phyloP scores from a whole-genome alignment of 306 rosid species.

The Cucumis cinereus region DNA sequence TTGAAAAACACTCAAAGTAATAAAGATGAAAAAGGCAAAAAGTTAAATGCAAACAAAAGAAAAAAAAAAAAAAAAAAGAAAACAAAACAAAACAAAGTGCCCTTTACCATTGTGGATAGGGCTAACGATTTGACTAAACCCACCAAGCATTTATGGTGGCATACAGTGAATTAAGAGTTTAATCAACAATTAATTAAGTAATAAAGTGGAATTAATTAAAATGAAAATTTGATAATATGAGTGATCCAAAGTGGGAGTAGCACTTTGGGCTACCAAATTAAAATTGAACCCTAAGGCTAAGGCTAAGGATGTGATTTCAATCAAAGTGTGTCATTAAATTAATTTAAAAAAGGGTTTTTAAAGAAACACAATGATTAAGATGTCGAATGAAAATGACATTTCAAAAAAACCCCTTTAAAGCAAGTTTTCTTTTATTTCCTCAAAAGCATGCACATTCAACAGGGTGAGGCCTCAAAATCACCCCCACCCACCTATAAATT shows the following conservation, averaged over 20 bases:
- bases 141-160: background rate
- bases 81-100: background rate
- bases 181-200: background rate
- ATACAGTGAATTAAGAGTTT: background rate
- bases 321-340: background rate
- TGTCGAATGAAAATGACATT: background rate
- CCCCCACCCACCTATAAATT: background rate
- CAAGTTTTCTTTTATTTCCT: background rate
- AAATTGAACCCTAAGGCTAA: background rate
- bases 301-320: background rate
- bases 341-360: background rate
- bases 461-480: background rate
- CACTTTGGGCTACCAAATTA: background rate
- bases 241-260: constrained; percentile 2
- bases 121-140: background rate
- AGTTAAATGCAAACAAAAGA: too few relatives aligned
- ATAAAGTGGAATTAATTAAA: background rate
- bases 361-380: background rate
- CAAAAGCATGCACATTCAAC: background rate
- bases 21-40: too few relatives aligned
- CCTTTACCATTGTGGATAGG: background rate
- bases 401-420: background rate
- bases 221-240: background rate
- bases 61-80: too few relatives aligned
- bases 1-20: too few relatives aligned